Percentiles rank a stretch among this genome's conserved stretches.
Evolutionary conservation across 352 stramenopile genomes (phyloP).

Genomic region (Pelagophyceae sp.): DNA sequence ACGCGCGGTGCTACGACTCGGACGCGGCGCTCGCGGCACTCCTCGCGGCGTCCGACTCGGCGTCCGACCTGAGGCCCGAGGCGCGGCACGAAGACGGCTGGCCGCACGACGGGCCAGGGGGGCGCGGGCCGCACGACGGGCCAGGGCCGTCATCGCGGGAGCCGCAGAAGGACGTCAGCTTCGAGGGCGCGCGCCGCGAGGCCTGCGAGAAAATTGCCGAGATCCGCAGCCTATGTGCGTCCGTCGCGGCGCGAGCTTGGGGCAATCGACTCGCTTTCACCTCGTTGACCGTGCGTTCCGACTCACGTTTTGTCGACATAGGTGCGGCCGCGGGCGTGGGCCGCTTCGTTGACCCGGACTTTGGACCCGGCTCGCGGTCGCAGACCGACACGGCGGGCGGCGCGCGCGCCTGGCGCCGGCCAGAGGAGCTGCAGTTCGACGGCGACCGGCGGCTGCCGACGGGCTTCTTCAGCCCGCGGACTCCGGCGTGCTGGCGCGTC

Average conservation of each 20-base stretch:
- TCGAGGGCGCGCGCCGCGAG: background rate
- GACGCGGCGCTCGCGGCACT: background rate
- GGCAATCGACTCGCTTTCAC: no score
- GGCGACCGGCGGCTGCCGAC: background rate
- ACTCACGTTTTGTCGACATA: no score
- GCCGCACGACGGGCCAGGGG: background rate
- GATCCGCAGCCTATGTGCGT: background rate
- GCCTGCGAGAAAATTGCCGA: background rate
- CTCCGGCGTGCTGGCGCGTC: slow-evolving; percentile 10
- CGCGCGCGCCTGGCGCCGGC: background rate
- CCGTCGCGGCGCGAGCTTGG: no score
- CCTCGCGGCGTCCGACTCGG: background rate
- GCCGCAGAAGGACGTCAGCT: background rate
- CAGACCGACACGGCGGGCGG: background rate
- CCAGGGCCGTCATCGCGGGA: background rate
- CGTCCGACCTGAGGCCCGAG: background rate
- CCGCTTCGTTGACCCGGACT: background rate
- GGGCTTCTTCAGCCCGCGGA: background rate
- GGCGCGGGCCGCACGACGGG: background rate
- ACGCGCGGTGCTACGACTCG: no score
- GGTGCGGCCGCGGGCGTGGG: background rate
- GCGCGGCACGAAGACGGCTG: background rate
- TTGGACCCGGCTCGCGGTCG: background rate
- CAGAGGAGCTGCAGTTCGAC: background rate
- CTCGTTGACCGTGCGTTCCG: no score